Base-by-base conservation (phyloP, 2,329 filamentous ascomycete species). In the Allantophomopsis lycopodina region DNA sequence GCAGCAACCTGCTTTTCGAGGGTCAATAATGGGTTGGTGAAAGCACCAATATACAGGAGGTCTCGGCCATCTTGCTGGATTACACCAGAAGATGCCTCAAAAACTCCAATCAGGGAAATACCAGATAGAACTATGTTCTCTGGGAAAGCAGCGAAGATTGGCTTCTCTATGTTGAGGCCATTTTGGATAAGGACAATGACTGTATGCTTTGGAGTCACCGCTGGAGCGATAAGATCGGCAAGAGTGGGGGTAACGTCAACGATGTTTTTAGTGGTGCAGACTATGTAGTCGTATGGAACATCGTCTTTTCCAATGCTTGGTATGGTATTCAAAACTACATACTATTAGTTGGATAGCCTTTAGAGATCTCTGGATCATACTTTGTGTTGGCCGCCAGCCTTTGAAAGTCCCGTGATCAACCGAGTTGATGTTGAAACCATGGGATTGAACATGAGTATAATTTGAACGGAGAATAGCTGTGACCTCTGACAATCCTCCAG, bases 131-230 rank as follows among this genome's bases (percentile, higher is more conserved):
- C 42, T 1, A 43, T 41, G 36, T 48, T 49, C 15, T 35, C 36
- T n/a, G 48, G 46, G 32, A 48, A 50, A 13, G 40, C 39, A 2
- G 40, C 36, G 17, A 41, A 43, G 36, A 49, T 40, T 7, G 48
- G 48, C 12, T 40, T 15, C 32, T 50, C 46, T 38, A 50, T 49
- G 28, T 45, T 41, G 12, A 50, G 37, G 2, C 48, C 48, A 34
- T 50, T 50, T 34, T 50, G 48, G n/a, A 50, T 46, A 7, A 51
- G 43, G 2, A 50, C 44, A 12, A 51, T 43, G 4, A 42, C 20
- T 11, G 46, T 50, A 7, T 46, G 18, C 3, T 36, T 37, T 4
- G 45, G 43, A 2, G 44, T 49, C 13, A 50, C 39, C 17, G 44
- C 37, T 12, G 49, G 46, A 10, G 40, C 32, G 16, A 49, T 36